Evolutionary conservation across 208 protist genomes (phyloP).

Genomic region (Strigomonas galati): DNA sequence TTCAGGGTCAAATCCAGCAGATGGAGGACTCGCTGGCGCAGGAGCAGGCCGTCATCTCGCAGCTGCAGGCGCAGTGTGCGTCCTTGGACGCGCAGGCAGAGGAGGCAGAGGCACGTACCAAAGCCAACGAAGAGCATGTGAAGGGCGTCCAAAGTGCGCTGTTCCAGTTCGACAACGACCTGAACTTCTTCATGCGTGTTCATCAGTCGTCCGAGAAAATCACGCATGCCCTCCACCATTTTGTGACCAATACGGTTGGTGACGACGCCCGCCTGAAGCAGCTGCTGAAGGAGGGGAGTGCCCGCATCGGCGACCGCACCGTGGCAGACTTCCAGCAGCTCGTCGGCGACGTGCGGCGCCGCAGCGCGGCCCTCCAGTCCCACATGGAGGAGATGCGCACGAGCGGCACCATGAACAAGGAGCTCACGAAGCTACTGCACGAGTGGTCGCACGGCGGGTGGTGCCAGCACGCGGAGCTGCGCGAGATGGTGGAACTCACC

Average conservation of each 20-base stretch:
- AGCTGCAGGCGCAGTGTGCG: slow-evolving; percentile 47
- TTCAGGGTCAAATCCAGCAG: slow-evolving; percentile 25
- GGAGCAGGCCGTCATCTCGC: slow-evolving; percentile 25
- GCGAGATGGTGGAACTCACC: slow-evolving; percentile 14
- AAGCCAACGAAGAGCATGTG: slow-evolving; percentile 45
- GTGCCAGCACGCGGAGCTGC: slow-evolving; percentile 35
- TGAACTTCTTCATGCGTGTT: slow-evolving; percentile 30
- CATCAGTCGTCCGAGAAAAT: slow-evolving; percentile 35
- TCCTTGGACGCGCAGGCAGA: slow-evolving; percentile 52
- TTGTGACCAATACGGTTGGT: slow-evolving; percentile 30
- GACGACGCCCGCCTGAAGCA: slow-evolving; percentile 28
- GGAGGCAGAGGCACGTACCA: slow-evolving; percentile 44
- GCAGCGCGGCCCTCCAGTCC: slow-evolving; percentile 1
- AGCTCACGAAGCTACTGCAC: slow-evolving; percentile 17
- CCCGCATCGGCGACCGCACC: slow-evolving; percentile 24
- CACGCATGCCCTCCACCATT: slow-evolving; percentile 23
- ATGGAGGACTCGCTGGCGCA: slow-evolving; percentile 23
- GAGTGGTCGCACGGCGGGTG: slow-evolving; percentile 36
- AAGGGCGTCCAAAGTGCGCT: slow-evolving; percentile 44
- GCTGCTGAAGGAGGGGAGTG: slow-evolving; percentile 40
- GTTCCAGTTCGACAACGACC: slow-evolving; percentile 47
- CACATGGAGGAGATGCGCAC: slow-evolving; percentile 3
- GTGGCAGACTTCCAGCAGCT: slow-evolving; percentile 44
- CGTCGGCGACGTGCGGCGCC: slow-evolving; percentile 26
- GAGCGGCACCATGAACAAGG: slow-evolving; percentile 13